Percentiles rank a stretch among this genome's conserved stretches.
Evolutionary conservation across 441 rosid genomes (phyloP).

Genomic region (Erodium chrysanthum): DNA sequence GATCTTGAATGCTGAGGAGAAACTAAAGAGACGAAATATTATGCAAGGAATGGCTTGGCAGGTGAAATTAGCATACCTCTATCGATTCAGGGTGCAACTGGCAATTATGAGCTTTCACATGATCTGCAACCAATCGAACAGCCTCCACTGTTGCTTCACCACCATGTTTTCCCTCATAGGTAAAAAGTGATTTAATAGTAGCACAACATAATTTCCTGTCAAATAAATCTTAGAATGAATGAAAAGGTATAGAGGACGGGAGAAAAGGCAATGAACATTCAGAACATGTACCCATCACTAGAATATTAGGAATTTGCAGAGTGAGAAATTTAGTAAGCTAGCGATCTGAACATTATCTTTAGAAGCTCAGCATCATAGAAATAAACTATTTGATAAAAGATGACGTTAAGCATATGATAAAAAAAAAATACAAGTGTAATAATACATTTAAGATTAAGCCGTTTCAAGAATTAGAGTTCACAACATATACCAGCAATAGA

Average conservation of each 20-base stretch:
- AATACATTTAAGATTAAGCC: neutral
- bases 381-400: neutral
- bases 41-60: too few species aligned
- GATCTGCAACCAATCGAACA: slow-evolving; percentile 66
- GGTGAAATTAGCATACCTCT: slow-evolving; percentile 37
- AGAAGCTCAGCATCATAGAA: neutral
- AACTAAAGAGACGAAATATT: too few species aligned
- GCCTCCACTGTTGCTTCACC: slow-evolving; percentile 74
- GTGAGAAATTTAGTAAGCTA: neutral
- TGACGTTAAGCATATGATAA: neutral
- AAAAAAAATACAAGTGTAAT: neutral
- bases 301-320: neutral
- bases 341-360: neutral
- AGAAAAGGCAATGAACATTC: neutral
- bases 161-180: slow-evolving; percentile 72
- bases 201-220: slow-evolving; percentile 72
- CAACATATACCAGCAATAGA: neutral
- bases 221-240: slow-evolving; percentile 16
- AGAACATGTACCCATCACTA: neutral
- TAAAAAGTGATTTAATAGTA: slow-evolving; percentile 61
- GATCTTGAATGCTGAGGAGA: too few species aligned
- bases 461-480: neutral
- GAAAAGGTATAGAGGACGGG: neutral
- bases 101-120: slow-evolving; percentile 62
- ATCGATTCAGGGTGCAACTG: slow-evolving; percentile 80